Evolutionary conservation across 176 grass and related monocot species (phyloP).

Genomic region (Paspalum vaginatum): DNA sequence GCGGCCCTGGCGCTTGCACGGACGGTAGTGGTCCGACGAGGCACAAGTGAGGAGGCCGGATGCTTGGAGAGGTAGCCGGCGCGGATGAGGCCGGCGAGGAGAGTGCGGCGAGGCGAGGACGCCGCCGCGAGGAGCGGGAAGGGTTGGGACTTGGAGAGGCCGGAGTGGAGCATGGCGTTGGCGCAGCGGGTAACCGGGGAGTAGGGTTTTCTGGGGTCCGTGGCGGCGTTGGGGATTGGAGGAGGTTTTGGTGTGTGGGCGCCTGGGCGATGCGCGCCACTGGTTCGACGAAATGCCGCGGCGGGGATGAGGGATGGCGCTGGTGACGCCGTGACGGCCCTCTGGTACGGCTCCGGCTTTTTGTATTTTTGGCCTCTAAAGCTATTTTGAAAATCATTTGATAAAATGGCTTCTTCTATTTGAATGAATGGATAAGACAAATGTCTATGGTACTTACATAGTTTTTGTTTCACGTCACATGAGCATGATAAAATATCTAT

Average conservation of each 20-base stretch:
- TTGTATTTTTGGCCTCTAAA: no score
- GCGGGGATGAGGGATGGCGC: background rate
- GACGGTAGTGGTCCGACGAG: constrained; percentile 24
- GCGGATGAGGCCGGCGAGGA: constrained; percentile 50
- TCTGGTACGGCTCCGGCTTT: no score
- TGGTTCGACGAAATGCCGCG: constrained; percentile 55
- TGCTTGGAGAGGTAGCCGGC: constrained; percentile 49
- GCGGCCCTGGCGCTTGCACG: constrained; percentile 21
- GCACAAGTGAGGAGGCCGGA: constrained; percentile 9
- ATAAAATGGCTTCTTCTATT: no score
- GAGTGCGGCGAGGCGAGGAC: constrained; percentile 33
- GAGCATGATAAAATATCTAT: no score
- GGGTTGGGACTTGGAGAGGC: constrained; percentile 61
- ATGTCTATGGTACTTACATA: no score
- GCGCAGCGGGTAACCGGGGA: background rate
- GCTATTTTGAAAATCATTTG: no score
- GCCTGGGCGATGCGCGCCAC: constrained; percentile 26
- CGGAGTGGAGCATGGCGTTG: constrained; percentile 66
- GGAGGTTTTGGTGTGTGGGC: constrained; percentile 24
- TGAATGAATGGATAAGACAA: no score
- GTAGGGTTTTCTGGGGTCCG: constrained; percentile 18
- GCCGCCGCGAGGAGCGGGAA: constrained; percentile 55
- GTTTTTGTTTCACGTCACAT: no score
- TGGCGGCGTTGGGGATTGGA: background rate
- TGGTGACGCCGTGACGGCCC: no score